phyloP scores from a whole-genome alignment of 2,329 filamentous ascomycete species.

The Cercospora zeina region DNA sequence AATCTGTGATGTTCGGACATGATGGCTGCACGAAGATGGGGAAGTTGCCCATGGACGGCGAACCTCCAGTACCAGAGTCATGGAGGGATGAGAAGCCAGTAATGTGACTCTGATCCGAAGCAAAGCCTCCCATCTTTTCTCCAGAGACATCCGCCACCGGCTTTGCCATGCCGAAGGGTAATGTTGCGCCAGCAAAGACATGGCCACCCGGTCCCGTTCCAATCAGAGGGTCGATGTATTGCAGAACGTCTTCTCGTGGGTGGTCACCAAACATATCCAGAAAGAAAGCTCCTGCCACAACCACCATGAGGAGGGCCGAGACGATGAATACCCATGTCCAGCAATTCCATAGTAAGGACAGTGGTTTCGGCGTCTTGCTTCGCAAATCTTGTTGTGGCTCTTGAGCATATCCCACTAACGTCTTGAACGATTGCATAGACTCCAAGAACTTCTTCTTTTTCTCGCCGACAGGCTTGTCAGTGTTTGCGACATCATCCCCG shows the following conservation, averaged over 20 bases:
- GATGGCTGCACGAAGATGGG: conserved; percentile 66
- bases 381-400: conserved; percentile 10
- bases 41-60: conserved; percentile 69
- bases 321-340: conserved; percentile 22
- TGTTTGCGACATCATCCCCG: not conserved
- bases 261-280: conserved; percentile 28
- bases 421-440: conserved; percentile 19
- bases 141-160: conserved; percentile 42
- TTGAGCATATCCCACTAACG: conserved; percentile 12
- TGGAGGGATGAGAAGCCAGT: conserved; percentile 51
- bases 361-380: conserved; percentile 1
- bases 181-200: conserved; percentile 47
- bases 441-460: conserved; percentile 16
- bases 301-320: conserved; percentile 16
- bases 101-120: conserved; percentile 47
- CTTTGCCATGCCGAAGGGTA: conserved; percentile 50
- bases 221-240: conserved; percentile 29
- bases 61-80: conserved; percentile 50
- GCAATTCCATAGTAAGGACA: conserved; percentile 18
- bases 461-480: conserved; percentile 12
- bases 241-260: conserved; percentile 33
- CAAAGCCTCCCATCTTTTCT: conserved; percentile 49
- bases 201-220: conserved; percentile 39
- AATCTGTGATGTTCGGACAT: conserved; percentile 54
- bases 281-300: conserved; percentile 19